phyloP scores from a whole-genome alignment of 1,139 yeast genomes.

The Scheffersomyces insectosa region DNA sequence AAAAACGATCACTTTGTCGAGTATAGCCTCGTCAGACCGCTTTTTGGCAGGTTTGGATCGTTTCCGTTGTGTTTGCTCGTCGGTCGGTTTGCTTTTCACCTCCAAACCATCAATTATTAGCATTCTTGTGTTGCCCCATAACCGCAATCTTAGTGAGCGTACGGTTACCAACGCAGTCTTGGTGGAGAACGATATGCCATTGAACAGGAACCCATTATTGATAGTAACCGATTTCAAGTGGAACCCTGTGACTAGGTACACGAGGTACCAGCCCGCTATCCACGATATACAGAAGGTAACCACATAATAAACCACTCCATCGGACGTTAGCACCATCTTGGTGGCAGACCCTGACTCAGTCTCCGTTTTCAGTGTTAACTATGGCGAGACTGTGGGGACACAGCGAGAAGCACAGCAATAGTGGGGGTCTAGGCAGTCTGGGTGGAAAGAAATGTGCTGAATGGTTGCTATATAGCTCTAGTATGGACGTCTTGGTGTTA shows the following conservation, averaged over 20 bases:
- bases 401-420: too few relatives aligned
- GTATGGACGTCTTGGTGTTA: too few relatives aligned
- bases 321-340: background rate
- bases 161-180: constrained; percentile 15
- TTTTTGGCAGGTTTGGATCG: background rate
- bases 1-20: constrained; percentile 12
- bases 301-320: constrained; percentile 5
- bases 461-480: background rate
- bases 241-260: constrained; percentile 33
- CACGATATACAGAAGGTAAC: constrained; percentile 15
- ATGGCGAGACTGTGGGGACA: too few relatives aligned
- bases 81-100: constrained; percentile 5
- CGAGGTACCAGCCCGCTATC: constrained; percentile 28
- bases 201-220: constrained; percentile 43
- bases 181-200: constrained; percentile 25
- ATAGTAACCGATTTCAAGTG: constrained; percentile 34
- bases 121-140: constrained; percentile 44
- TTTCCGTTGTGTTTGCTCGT: constrained; percentile 2
- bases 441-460: constrained; percentile 5
- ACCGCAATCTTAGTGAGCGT: constrained; percentile 30
- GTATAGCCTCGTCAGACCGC: background rate
- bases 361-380: too few relatives aligned
- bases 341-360: too few relatives aligned
- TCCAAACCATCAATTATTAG: constrained; percentile 30
- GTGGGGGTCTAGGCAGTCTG: background rate